Base-by-base conservation (phyloP, 2,329 filamentous ascomycete genomes). In the Whalleya microplaca region DNA sequence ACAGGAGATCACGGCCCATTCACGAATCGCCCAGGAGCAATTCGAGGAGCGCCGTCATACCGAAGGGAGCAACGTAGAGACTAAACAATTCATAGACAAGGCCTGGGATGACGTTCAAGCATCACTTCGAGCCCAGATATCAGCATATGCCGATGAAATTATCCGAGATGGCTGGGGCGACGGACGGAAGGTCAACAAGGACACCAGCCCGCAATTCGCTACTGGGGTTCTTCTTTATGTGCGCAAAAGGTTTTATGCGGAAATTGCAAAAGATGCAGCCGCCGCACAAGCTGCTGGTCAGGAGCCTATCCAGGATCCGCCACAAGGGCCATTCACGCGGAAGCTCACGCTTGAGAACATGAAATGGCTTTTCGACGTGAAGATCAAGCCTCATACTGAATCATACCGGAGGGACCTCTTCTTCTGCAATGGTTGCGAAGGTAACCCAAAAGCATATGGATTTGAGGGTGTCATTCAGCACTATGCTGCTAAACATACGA, bases 381-480 rank as follows among this genome's bases (percentile, higher is more conserved):
- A 91, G 70, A 80, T 95, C 69, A 90, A 86, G 67, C 84, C 85
- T 21, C 74, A 85, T 51, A 91, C 88, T 2, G 87, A 91, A 59
- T 74, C 78, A 45, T 80, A 82, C 64, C 80, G 85, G 64, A 89
- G 86, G 66, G 89, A 93, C 53, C 75, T 93, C 9, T 95, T 95
- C 71, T 80, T 90, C 55, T 95, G 91, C 75, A 86, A 85, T 64
- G 83, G 79, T 27, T 92, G 89, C 70, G 83, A 87, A 46, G 78
- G 78, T 48, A 84, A 82, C 63, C 74, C 77, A 45, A 92, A 90
- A 70, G 83, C 82, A 53, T 94, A 90, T 65, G 87, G 86, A 0
- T 90, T 95, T 61, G 89, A 94, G 72, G 87, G 87, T 8, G 84
- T 94, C 23, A 83, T 94, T 45, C 91, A 95, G 69, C 91, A 96